phyloP scores from a whole-genome alignment of 2,329 filamentous ascomycete genomes.

The Parasarocladium wereldwijsianum region DNA sequence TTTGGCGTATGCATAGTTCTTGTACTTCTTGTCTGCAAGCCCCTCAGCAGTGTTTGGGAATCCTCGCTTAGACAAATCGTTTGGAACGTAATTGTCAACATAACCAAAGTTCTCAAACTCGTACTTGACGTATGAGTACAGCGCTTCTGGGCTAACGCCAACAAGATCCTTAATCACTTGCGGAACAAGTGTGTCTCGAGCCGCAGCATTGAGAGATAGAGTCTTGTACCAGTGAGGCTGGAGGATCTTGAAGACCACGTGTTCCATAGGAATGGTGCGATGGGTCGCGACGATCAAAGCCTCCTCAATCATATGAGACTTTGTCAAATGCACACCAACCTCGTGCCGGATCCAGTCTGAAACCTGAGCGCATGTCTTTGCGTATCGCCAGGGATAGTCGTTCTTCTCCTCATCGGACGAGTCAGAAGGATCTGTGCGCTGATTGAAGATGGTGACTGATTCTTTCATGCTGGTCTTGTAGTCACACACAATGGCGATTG shows the following conservation, averaged over 20 bases:
- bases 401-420: constrained; percentile 16
- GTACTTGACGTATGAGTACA: constrained; percentile 21
- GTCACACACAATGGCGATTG: constrained; percentile 32
- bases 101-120: constrained; percentile 30
- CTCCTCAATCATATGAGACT: constrained; percentile 32
- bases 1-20: constrained; percentile 33
- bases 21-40: constrained; percentile 21
- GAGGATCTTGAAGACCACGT: constrained; percentile 26
- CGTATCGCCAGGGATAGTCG: constrained; percentile 38
- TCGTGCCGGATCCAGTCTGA: constrained; percentile 35
- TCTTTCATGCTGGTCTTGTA: constrained; percentile 25
- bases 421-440: constrained; percentile 18
- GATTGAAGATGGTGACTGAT: constrained; percentile 35
- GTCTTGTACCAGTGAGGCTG: constrained; percentile 35
- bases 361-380: constrained; percentile 32
- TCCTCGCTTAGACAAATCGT: constrained; percentile 26
- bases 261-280: constrained; percentile 23
- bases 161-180: constrained; percentile 26
- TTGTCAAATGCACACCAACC: constrained; percentile 27
- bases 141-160: constrained; percentile 21
- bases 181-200: constrained; percentile 27
- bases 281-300: constrained; percentile 30
- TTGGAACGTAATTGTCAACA: constrained; percentile 27
- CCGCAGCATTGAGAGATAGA: constrained; percentile 31
- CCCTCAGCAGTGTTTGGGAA: constrained; percentile 21